phyloP scores from a whole-genome alignment of 139 green algal species.

The Chloropicon primus region DNA sequence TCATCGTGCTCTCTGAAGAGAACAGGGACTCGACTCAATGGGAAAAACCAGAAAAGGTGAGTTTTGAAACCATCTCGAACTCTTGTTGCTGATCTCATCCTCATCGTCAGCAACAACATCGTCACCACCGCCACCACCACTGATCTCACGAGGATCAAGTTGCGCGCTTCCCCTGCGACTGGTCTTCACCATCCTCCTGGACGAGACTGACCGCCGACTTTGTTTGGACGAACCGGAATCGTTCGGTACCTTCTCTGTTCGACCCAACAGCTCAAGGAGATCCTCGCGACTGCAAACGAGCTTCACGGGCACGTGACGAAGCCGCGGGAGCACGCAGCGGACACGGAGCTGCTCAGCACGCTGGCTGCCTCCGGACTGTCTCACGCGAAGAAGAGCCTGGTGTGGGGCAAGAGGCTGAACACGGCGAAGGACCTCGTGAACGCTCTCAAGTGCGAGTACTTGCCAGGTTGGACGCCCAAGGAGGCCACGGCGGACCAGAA shows the following conservation, averaged over 20 bases:
- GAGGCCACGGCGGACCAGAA: neutral
- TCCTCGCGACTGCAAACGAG: neutral
- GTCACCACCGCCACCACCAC: too few species aligned
- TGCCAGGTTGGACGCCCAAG: neutral
- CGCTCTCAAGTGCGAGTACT: neutral
- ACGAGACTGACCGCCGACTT: too few species aligned
- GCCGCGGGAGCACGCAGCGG: constrained; percentile 36
- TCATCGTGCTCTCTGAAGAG: neutral
- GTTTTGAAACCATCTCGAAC: too few species aligned
- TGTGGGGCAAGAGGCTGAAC: neutral
- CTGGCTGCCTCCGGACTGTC: constrained; percentile 25
- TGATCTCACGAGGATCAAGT: too few species aligned
- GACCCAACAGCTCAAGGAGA: neutral
- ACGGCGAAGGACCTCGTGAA: neutral
- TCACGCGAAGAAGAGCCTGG: constrained; percentile 16
- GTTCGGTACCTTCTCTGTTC: too few species aligned
- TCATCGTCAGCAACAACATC: too few species aligned
- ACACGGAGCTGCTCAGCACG: constrained; percentile 37
- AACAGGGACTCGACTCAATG: neutral
- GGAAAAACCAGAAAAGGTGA: neutral
- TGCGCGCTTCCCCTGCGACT: too few species aligned
- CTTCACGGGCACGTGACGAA: constrained; percentile 20
- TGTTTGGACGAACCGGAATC: too few species aligned
- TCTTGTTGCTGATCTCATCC: too few species aligned
- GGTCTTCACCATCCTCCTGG: too few species aligned